Conservation (phyloP, 2,329 filamentous ascomycete genomes). For the Pseudogymnoascus sp. region DNA sequence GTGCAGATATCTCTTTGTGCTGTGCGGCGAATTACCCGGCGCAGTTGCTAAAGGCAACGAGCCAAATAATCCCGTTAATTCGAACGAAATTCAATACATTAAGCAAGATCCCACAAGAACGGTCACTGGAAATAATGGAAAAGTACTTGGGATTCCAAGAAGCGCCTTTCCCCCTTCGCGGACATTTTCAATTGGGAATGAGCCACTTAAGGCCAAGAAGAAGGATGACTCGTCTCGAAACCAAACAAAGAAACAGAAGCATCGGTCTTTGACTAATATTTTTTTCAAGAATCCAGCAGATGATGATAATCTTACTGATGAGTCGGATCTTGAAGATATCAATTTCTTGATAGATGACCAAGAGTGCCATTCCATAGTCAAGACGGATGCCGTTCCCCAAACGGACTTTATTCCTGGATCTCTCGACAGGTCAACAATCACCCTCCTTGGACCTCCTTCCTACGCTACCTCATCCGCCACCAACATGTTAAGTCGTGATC, state of each 20-base stretch:
- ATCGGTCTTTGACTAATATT: neutral
- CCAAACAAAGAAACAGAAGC: conserved; percentile 16
- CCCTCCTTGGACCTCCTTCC: conserved; percentile 53
- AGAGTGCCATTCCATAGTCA: neutral
- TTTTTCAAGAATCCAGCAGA: neutral
- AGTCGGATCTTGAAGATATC: conserved; percentile 6
- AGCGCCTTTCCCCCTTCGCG: conserved; percentile 18
- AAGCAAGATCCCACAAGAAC: conserved; percentile 16
- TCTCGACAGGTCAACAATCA: conserved; percentile 53
- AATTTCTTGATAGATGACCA: neutral
- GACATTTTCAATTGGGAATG: conserved; percentile 8
- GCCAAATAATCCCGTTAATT: neutral
- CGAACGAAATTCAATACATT: conserved; percentile 3
- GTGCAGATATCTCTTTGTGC: conserved; percentile 75
- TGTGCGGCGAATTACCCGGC: neutral
- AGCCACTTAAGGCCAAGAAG: conserved; percentile 9
- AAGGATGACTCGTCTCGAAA: neutral
- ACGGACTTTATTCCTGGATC: conserved; percentile 61
- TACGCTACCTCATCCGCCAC: conserved; percentile 57
- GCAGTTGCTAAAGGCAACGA: neutral
- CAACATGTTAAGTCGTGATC: conserved; percentile 54
- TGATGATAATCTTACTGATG: conserved; percentile 6
- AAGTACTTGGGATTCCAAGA: conserved; percentile 3
- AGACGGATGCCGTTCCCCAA: conserved; percentile 12
- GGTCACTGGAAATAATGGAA: conserved; percentile 19